These are phyloP conservation scores for Casaregolazyma lundiana DNA, from an alignment of 1,139 yeast species.

Conservation along the genomic window DNA sequence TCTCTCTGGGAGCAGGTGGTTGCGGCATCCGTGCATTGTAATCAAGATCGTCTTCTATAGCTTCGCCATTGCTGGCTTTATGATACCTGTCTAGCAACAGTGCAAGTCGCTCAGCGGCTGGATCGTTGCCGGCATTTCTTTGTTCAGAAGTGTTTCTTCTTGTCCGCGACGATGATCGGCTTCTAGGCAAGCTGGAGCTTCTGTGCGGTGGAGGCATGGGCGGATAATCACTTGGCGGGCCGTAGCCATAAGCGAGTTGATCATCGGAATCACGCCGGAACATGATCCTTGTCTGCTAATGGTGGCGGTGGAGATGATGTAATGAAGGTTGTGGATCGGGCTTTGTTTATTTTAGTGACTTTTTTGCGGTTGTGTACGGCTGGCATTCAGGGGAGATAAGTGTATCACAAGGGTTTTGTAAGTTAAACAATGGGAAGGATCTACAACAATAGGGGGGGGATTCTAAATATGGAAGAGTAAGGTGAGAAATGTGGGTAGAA, in stretches of 20 bases:
- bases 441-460: no score
- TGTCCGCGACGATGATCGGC: not conserved
- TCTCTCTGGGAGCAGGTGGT: not conserved
- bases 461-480: no score
- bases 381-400: not conserved
- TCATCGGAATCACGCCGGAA: not conserved
- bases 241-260: slow-evolving; percentile 4
- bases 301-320: not conserved
- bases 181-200: not conserved
- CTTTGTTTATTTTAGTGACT: not conserved
- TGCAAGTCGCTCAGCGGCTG: slow-evolving; percentile 3
- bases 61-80: not conserved
- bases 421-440: no score
- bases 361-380: not conserved
- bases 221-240: slow-evolving; percentile 5
- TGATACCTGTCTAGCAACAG: slow-evolving; percentile 1
- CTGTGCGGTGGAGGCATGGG: not conserved
- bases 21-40: not conserved
- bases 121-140: not conserved
- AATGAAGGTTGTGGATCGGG: not conserved
- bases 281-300: not conserved
- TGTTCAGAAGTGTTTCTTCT: not conserved
- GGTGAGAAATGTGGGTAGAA: no score
- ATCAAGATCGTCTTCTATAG: not conserved
- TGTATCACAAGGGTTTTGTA: no score